These are phyloP conservation scores for Boletus patriciae DNA, from an alignment of 768 basidiomycete species.

Conservation along the genomic window DNA sequence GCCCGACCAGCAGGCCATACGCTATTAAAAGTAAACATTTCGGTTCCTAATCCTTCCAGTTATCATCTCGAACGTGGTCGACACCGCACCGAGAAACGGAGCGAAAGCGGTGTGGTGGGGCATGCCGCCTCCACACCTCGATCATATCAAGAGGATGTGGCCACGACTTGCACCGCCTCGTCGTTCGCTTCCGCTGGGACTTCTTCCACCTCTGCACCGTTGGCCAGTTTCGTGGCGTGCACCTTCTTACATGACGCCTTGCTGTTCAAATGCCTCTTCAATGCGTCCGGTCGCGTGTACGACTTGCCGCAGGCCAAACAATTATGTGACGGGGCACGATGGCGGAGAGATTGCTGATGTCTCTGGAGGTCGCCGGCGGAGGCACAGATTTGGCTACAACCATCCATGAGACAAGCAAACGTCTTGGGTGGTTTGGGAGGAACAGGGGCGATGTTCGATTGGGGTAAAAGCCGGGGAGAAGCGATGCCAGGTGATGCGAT, in stretches of 20 bases:
- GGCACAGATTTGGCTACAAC: conserved; percentile 30
- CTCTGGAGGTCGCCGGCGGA: conserved; percentile 30
- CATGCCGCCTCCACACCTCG: conserved; percentile 24
- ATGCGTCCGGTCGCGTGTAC: conserved; percentile 32
- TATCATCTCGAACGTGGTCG: background rate
- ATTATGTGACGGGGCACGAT: conserved; percentile 19
- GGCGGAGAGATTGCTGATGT: conserved; percentile 32
- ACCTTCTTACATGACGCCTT: conserved; percentile 29
- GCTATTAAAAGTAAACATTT: background rate
- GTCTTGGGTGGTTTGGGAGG: conserved; percentile 13
- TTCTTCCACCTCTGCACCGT: conserved; percentile 5
- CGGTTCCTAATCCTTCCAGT: background rate
- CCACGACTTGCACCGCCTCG: conserved; percentile 17
- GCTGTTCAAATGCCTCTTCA: conserved; percentile 35
- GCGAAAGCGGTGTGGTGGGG: background rate
- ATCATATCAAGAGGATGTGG: conserved; percentile 3
- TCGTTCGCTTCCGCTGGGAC: conserved; percentile 17
- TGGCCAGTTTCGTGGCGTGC: conserved; percentile 18
- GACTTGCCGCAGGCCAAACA: conserved; percentile 29
- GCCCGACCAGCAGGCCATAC: conserved; percentile 10
- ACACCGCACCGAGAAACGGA: background rate
- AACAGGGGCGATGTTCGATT: background rate
- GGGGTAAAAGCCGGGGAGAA: conserved; percentile 6
- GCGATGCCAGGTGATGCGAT: conserved; percentile 14
- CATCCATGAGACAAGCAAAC: conserved; percentile 25